Evolutionary conservation across 2,329 filamentous ascomycete genomes (phyloP), one percentile per base, ranked within the genome.

Genomic region (Gaeumannomyces sp.): DNA sequence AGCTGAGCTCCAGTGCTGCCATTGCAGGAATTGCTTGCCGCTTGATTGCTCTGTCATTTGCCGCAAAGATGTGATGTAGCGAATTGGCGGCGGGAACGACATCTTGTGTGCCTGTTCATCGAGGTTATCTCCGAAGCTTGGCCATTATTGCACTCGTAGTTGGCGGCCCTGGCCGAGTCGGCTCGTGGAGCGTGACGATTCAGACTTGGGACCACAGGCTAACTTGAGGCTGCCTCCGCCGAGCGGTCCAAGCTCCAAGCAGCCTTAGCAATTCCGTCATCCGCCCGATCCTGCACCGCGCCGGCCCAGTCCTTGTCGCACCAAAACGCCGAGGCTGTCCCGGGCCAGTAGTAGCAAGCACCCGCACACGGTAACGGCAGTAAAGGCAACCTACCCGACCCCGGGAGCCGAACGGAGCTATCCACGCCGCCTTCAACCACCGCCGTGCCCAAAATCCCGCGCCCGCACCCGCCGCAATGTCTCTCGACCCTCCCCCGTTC

Each of bases 401-500:
- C 45, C 61, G 33, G 25, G 16, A 56, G 19, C 38, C 29, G n/a
- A 45, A 56, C 28, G 22, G 50, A 62, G n/a, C 60, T 29, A 62
- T 50, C 60, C 33, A 50, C 31, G 19, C 57, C 57, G 14, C n/a
- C 19, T 16, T 57, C 61, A 62, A 33, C 50, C n/a, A 31, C 29
- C 61, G 19, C 53, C 27, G 28, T 31, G 11, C 45, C 31, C 45
- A n/a, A 57, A 33, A 45, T 56, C 45, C 45, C 45, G 45, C 35
- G 50, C 61, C 25, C 19, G 45, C 45, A 25, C n/a, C 64, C 35
- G 61, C 64, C 71, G 72, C 63, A 71, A 97, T 97, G 93, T 94
- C 93, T 76, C 86, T 96, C 77, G 93, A 97, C 76, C 90, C 92
- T 71, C 93, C 93, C 66, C 91, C 91, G 66, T 97, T 97, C 78